Base-by-base conservation (phyloP, 306 rosid species). In the Ormosia semicastrata region DNA sequence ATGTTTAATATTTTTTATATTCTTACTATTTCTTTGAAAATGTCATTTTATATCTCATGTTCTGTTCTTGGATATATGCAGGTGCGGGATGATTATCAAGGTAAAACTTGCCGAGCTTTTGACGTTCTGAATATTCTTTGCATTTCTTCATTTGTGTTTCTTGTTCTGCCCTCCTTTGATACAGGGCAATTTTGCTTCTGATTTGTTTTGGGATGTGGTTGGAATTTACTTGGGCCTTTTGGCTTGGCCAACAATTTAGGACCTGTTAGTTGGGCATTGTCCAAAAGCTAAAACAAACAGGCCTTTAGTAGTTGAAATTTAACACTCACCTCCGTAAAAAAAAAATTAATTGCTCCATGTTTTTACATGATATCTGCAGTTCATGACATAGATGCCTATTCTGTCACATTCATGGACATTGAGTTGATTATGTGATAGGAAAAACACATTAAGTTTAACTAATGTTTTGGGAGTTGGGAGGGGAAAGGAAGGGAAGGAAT, bases 71-170 rank as follows among this genome's bases (percentile, higher is more conserved):
- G 71, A 30, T 79, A 4, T 77, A 8, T 83, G 90, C 97, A 94
- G 98, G 87, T 95, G 99, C 37, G 99, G 92, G 81, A 82, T 90
- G 95, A 90, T 90, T 80, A 72, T 91, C 64, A 95, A 90, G 99
- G 99, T 95, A 80, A 87, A 89, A 84, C 40, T 81, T 59, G 14
- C 43, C 1, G 2, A 53, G 15, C 73, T 77, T 75, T 70, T n/a
- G 37, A 47, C 75, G 39, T 66, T 69, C 7, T 74, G 67, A 33
- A 70, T 3, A 10, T 70, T 34, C 66, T 50, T 60, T 24, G 39
- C 12, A 29, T 68, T 57, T 78, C 63, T 46, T 44, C 53, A 40
- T 82, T 64, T 58, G 24, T 24, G 24, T 24, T 24, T 24, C 52
- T 43, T 70, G 5, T 33, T 47, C 66, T 56, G 8, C 34, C 40